Percentiles rank a stretch among this genome's conserved stretches.
These are phyloP conservation scores for Tricholoma saponaceum DNA, from an alignment of 768 basidiomycete species.

Conservation along the genomic window DNA sequence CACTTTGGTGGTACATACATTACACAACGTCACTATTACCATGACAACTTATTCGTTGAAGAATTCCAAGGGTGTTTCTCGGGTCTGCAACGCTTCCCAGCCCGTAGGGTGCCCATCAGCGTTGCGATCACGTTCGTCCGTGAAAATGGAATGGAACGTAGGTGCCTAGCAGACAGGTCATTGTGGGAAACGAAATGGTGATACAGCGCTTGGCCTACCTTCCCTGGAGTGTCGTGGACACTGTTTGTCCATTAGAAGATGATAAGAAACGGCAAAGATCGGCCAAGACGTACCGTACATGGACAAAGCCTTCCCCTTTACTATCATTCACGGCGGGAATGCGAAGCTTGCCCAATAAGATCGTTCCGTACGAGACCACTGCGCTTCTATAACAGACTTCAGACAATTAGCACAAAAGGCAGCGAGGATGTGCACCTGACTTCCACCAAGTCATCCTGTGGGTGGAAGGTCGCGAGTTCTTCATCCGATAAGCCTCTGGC, in stretches of 20 bases:
- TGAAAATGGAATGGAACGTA: conserved; percentile 68
- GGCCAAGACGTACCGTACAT: conserved; percentile 52
- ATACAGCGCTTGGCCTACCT: conserved; percentile 33
- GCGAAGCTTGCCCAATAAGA: conserved; percentile 74
- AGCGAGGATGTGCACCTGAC: conserved; percentile 20
- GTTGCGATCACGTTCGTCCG: conserved; percentile 49
- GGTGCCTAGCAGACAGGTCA: conserved; percentile 46
- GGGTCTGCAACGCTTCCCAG: conserved; percentile 64
- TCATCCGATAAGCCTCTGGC: conserved; percentile 48
- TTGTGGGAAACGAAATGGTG: neutral
- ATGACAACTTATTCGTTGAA: conserved; percentile 54
- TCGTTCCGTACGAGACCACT: conserved; percentile 58
- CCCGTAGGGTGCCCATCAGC: conserved; percentile 45
- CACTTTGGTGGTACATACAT: neutral
- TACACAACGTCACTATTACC: neutral
- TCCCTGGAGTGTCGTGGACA: conserved; percentile 73
- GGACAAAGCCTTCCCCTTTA: conserved; percentile 62
- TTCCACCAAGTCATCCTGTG: conserved; percentile 40
- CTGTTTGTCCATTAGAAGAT: conserved; percentile 28
- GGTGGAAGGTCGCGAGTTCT: conserved; percentile 47
- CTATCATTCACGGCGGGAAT: conserved; percentile 62
- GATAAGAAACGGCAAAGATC: conserved; percentile 2
- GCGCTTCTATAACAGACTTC: conserved; percentile 35
- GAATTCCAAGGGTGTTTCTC: conserved; percentile 57
- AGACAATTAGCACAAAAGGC: neutral